Evolutionary conservation across 148 eudicot genomes (phyloP).

Genomic region (Spergularia bocconei): DNA sequence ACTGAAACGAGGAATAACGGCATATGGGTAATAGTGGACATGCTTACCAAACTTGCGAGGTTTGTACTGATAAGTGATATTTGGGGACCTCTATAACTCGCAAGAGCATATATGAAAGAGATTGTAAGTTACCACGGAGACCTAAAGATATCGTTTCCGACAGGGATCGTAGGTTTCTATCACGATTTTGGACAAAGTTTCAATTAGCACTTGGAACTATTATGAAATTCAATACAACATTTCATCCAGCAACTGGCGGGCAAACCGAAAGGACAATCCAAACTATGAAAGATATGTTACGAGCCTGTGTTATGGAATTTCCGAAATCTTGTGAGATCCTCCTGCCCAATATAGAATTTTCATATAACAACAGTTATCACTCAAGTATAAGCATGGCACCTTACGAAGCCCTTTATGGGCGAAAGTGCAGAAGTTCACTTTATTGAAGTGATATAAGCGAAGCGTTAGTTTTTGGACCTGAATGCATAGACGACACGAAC

Average conservation of each 20-base stretch:
- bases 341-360: background rate
- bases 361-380: background rate
- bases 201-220: background rate
- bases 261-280: background rate
- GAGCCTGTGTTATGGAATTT: background rate
- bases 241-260: background rate
- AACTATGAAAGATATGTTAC: slow-evolving; percentile 1
- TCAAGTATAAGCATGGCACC: background rate
- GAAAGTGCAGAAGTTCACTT: background rate
- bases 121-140: background rate
- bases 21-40: no score
- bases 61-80: no score
- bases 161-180: background rate
- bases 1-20: no score
- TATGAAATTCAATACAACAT: background rate
- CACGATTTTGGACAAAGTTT: background rate
- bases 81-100: no score
- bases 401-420: background rate
- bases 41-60: no score
- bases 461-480: background rate
- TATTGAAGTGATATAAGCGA: background rate
- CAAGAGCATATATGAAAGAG: no score
- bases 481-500: background rate
- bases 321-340: background rate
- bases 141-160: background rate